Percentiles rank a stretch among this genome's conserved stretches.
phyloP scores from a whole-genome alignment of 495 filamentous ascomycete genomes.

The Tuber umbilicatum region DNA sequence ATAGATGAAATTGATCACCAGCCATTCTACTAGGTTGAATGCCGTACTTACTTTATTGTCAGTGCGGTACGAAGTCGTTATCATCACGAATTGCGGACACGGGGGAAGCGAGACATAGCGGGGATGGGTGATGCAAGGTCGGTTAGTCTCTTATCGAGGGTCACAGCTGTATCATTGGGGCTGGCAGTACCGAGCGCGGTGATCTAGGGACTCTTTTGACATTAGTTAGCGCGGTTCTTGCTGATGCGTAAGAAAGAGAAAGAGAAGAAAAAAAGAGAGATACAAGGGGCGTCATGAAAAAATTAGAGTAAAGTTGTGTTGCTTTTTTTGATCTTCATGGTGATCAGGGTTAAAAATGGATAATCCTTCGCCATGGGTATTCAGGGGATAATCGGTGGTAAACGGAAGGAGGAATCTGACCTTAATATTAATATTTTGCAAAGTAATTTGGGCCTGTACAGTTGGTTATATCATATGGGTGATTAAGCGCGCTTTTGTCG shows the following conservation, averaged over 20 bases:
- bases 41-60: neutral
- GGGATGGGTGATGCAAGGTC: neutral
- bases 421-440: neutral
- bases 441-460: neutral
- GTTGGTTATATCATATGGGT: neutral
- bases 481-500: neutral
- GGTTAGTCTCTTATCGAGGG: neutral
- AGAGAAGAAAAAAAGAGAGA: neutral
- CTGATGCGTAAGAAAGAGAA: neutral
- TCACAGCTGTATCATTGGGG: neutral
- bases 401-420: conserved; percentile 19
- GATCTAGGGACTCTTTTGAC: neutral
- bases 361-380: conserved; percentile 45
- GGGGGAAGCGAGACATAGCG: neutral
- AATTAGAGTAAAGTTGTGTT: conserved; percentile 56
- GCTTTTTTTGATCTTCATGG: conserved; percentile 49
- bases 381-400: neutral
- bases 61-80: neutral
- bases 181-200: neutral
- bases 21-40: neutral
- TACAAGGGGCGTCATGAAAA: conserved; percentile 52
- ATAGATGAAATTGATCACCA: neutral
- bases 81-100: neutral
- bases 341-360: conserved; percentile 57
- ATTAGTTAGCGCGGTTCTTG: neutral